Base-by-base conservation (phyloP, 345 rosid genomes). In the Angophora floribunda region DNA sequence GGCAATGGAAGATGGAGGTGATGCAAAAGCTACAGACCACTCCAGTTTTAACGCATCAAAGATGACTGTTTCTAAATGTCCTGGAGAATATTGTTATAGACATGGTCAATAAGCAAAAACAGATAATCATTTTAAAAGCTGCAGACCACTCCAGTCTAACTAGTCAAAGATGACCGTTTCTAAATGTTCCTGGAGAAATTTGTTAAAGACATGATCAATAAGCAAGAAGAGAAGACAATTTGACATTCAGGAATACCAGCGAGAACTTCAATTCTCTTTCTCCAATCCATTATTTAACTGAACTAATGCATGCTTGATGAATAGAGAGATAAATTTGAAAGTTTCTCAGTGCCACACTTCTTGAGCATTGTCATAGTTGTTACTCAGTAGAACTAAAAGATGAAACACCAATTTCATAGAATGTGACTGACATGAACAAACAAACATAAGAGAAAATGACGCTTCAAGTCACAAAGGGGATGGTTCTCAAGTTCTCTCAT, bases 131-230 rank as follows among this genome's bases (percentile, higher is more conserved):
- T 57, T 55, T 13, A 91, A 92, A 85, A 85, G 95, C 95, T 87
- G 96, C 89, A 85, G 99, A 96, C 99, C 98, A 97, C 91, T 97
- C 98, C 49, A 89, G 88, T 94, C 95, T 86, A 97, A 51, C 87
- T 96, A 88, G 90, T 97, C 99, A 53, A 92, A 96, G 86, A 96
- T 90, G 90, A 96, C 89, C 70, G 98, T 97, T 89, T 97, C 99
- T 13, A 95, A 86, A 84, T 96, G 98, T 90, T 36, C 99, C 99
- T 96, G 95, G 36, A 89, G 86, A 89, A 50, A 88, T 24, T 44
- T 9, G 61, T 59, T 41, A 86, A 55, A 32, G 47, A 57, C 63
- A 57, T 57, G 53, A 6, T 51, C 53, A 28, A 44, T 45, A 41
- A 59, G 45, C n/a, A 55, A 49, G 87, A 44, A 53, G 63, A 45